Conservation (phyloP, 352 stramenopile species). For the Globisporangium spiculum region DNA sequence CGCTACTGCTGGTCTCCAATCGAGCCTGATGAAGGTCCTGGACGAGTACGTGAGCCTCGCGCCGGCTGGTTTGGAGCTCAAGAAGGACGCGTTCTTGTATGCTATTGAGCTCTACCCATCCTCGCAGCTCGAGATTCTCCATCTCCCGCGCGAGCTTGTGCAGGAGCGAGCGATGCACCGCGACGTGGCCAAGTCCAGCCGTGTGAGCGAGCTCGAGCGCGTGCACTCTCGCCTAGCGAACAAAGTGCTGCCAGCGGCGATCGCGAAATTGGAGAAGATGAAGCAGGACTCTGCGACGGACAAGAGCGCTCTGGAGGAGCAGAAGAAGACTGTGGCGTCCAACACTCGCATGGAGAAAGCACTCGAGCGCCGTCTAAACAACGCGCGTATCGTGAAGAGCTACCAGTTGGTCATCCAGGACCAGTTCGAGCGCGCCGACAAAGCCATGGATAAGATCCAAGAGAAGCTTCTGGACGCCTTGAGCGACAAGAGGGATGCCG, state of each 20-base stretch:
- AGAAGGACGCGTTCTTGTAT: slow-evolving; percentile 38
- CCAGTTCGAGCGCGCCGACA: slow-evolving; percentile 43
- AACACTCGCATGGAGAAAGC: slow-evolving; percentile 29
- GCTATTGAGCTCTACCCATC: slow-evolving; percentile 56
- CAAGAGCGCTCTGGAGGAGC: slow-evolving; percentile 21
- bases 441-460: slow-evolving; percentile 39
- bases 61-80: slow-evolving; percentile 14
- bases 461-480: slow-evolving; percentile 35
- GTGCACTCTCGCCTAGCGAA: slow-evolving; percentile 23
- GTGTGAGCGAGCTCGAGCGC: slow-evolving; percentile 41
- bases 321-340: slow-evolving; percentile 20
- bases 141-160: slow-evolving; percentile 40
- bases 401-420: slow-evolving; percentile 52
- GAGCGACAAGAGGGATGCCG: slow-evolving; percentile 21
- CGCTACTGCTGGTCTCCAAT: slow-evolving; percentile 44
- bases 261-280: slow-evolving; percentile 12
- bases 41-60: slow-evolving; percentile 54
- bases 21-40: slow-evolving; percentile 44
- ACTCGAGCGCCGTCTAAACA: slow-evolving; percentile 42
- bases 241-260: slow-evolving; percentile 13
- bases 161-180: slow-evolving; percentile 32
- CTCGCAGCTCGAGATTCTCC: slow-evolving; percentile 51
- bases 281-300: slow-evolving; percentile 18
- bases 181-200: slow-evolving; percentile 43
- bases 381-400: slow-evolving; percentile 37